phyloP scores from a whole-genome alignment of 78 protist genomes.

The Mastigamoeba balamuthi region DNA sequence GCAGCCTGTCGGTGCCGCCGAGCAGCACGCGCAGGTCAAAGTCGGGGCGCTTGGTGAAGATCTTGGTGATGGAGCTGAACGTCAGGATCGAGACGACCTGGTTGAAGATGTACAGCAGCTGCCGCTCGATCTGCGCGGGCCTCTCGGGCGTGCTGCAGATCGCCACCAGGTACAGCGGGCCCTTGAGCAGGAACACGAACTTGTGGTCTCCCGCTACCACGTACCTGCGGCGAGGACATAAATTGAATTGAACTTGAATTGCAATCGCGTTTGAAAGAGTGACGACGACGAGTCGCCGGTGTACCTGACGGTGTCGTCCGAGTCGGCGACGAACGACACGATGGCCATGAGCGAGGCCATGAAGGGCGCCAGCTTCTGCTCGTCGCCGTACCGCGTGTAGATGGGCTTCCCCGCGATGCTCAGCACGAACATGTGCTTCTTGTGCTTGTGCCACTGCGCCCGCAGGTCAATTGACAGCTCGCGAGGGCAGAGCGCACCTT shows the following conservation, averaged over 20 bases:
- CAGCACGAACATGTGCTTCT: constrained; percentile 12
- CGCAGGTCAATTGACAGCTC: no score
- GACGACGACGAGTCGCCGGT: background rate
- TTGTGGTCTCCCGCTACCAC: background rate
- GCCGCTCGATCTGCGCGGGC: background rate
- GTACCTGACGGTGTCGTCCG: background rate
- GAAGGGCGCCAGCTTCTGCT: background rate
- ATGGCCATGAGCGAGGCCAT: constrained; percentile 3
- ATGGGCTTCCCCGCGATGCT: constrained; percentile 13
- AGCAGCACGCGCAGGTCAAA: background rate
- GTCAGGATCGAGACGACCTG: background rate
- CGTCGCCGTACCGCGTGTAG: constrained; percentile 10
- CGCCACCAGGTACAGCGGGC: background rate
- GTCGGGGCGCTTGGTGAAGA: background rate
- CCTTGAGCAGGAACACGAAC: background rate
- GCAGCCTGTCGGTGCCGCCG: background rate
- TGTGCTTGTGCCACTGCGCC: background rate
- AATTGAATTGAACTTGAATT: background rate
- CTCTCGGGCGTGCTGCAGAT: background rate
- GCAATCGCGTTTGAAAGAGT: no score
- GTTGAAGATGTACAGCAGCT: background rate
- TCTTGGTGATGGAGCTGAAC: background rate
- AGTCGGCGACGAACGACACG: background rate
- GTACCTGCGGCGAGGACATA: background rate
- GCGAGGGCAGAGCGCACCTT: no score